phyloP scores from a whole-genome alignment of 805 yeast species.

The Limtongia smithiae region DNA sequence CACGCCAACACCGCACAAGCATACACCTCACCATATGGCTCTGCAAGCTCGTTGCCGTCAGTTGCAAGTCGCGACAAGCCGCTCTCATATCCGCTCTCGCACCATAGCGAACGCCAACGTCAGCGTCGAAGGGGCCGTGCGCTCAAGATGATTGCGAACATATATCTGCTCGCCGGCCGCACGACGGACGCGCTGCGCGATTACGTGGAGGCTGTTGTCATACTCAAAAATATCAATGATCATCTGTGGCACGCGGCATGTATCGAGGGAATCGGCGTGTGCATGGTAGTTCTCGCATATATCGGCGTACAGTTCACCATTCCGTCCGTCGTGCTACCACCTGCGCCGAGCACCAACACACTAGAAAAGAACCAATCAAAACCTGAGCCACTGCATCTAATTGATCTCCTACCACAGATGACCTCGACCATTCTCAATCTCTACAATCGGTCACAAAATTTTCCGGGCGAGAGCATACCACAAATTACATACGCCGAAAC shows the following conservation, averaged over 20 bases:
- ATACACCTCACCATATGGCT: slow-evolving; percentile 16
- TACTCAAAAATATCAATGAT: slow-evolving; percentile 63
- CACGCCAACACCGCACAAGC: slow-evolving; percentile 2
- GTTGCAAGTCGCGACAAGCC: slow-evolving; percentile 2
- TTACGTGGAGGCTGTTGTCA: slow-evolving; percentile 67
- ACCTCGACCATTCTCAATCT: slow-evolving; percentile 24
- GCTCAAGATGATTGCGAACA: slow-evolving; percentile 68
- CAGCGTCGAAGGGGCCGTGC: slow-evolving; percentile 66
- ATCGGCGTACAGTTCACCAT: slow-evolving; percentile 48
- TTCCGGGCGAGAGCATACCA: slow-evolving; percentile 74
- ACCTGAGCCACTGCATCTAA: slow-evolving; percentile 21
- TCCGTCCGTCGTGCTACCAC: slow-evolving; percentile 34
- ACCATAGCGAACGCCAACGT: slow-evolving; percentile 39
- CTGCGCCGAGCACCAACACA: slow-evolving; percentile 2
- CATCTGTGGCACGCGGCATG: slow-evolving; percentile 85
- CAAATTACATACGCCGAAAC: slow-evolving; percentile 74
- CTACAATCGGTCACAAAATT: slow-evolving; percentile 52
- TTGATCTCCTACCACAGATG: slow-evolving; percentile 29
- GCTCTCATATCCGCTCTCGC: slow-evolving; percentile 23
- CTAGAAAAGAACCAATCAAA: slow-evolving; percentile 5
- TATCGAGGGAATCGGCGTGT: slow-evolving; percentile 73
- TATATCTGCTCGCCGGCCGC: slow-evolving; percentile 77
- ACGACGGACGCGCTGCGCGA: slow-evolving; percentile 64
- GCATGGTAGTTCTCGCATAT: slow-evolving; percentile 57
- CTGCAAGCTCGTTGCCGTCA: slow-evolving; percentile 15